Conservation (phyloP, 352 stramenopile genomes). For the Elongisporangium senticosum region DNA sequence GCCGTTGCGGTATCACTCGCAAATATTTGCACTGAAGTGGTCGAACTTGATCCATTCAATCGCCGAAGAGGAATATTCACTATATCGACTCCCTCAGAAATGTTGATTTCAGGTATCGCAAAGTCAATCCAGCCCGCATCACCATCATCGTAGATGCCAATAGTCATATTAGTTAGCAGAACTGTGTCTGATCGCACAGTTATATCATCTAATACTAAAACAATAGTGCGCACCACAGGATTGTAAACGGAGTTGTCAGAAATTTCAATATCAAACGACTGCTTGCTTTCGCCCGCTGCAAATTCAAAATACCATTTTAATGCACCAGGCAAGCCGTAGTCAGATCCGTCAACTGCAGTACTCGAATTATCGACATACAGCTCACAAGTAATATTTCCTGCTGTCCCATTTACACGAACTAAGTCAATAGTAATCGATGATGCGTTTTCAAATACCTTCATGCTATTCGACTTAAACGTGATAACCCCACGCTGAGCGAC, state of each 20-base stretch:
- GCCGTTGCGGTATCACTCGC: no score
- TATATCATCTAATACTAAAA: conserved; percentile 31
- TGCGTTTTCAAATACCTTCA: conserved; percentile 37
- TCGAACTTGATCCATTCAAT: conserved; percentile 23
- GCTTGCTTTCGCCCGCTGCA: conserved; percentile 21
- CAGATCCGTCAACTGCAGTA: conserved; percentile 18
- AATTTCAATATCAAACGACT: conserved; percentile 34
- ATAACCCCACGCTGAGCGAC: conserved; percentile 37
- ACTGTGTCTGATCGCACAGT: conserved; percentile 28
- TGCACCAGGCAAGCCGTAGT: conserved; percentile 25
- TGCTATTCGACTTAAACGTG: conserved; percentile 10
- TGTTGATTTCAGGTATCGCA: conserved; percentile 6
- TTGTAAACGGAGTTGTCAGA: conserved; percentile 38
- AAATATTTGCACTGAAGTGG: conserved; percentile 12
- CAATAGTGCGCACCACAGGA: conserved; percentile 13
- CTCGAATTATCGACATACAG: conserved; percentile 14
- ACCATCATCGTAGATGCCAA: conserved; percentile 47
- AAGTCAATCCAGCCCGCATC: conserved; percentile 54
- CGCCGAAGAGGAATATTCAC: conserved; percentile 29
- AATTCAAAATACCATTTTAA: conserved; percentile 23
- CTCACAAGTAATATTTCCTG: conserved; percentile 32
- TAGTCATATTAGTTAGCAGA: conserved; percentile 6
- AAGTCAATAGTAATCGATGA: conserved; percentile 25
- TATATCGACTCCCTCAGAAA: conserved; percentile 19
- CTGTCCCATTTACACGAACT: conserved; percentile 40